Evolutionary conservation across 805 yeast species (phyloP).

Genomic region (Nakazawaea wickerhamii): DNA sequence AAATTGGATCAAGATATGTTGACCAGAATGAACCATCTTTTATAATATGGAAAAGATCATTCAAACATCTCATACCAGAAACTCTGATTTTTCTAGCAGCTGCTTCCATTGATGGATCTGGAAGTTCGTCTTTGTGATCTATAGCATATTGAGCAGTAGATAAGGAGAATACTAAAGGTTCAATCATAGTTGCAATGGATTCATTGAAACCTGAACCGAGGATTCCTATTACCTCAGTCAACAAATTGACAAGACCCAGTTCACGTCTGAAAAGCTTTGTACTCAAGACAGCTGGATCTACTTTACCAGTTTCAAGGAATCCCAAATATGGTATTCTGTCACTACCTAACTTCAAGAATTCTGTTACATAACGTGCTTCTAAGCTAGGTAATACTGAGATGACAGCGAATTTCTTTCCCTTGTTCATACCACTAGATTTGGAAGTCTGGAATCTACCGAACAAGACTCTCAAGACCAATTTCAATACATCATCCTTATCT

Average conservation of each 20-base stretch:
- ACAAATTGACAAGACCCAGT: constrained; percentile 61
- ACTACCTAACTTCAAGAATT: constrained; percentile 60
- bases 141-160: constrained; percentile 45
- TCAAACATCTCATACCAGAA: constrained; percentile 59
- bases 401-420: constrained; percentile 68
- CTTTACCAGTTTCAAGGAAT: constrained; percentile 21
- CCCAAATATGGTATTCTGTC: constrained; percentile 41
- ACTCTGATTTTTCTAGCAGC: constrained; percentile 58
- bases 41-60: constrained; percentile 47
- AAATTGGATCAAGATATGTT: constrained; percentile 44
- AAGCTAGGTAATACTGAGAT: constrained; percentile 58
- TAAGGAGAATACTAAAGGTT: constrained; percentile 54
- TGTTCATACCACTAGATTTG: constrained; percentile 61
- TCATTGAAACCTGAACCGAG: constrained; percentile 53
- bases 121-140: constrained; percentile 20
- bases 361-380: constrained; percentile 41
- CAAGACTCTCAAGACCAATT: constrained; percentile 67
- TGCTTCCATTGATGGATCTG: constrained; percentile 29
- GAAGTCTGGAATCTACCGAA: constrained; percentile 82
- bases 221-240: constrained; percentile 48
- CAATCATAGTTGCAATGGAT: constrained; percentile 44
- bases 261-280: constrained; percentile 39
- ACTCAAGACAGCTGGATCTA: constrained; percentile 20
- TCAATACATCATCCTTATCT: constrained; percentile 61
- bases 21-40: constrained; percentile 55